Conservation (phyloP, 2,329 filamentous ascomycete species). For the Aspergillus caelatus region DNA sequence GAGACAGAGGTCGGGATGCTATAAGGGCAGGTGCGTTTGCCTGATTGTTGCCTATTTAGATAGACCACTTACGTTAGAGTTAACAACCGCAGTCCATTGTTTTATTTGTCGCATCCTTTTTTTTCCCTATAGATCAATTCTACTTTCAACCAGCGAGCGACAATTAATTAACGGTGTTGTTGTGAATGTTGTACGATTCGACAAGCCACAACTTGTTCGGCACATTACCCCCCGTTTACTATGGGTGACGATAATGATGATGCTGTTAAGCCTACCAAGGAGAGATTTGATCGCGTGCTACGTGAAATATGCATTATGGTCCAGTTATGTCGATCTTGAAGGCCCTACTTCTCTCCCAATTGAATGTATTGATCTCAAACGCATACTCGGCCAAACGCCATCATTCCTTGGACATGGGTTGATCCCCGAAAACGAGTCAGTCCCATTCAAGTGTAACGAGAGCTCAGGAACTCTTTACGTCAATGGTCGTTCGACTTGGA, state of each 20-base stretch:
- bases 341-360: constrained; percentile 13
- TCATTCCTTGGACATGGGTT: constrained; percentile 22
- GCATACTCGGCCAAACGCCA: constrained; percentile 18
- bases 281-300: constrained; percentile 18
- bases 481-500: constrained; percentile 24
- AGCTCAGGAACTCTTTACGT: constrained; percentile 19
- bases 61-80: neutral
- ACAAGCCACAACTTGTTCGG: neutral
- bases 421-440: constrained; percentile 7
- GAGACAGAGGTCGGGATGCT: neutral
- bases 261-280: constrained; percentile 17
- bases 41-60: neutral
- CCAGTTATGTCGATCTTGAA: constrained; percentile 17
- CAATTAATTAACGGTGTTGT: neutral
- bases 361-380: constrained; percentile 15
- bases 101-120: neutral
- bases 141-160: neutral
- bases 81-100: neutral
- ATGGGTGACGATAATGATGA: constrained; percentile 3
- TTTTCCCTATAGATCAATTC: neutral
- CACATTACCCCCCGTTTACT: neutral
- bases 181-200: neutral
- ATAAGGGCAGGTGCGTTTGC: neutral
- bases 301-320: constrained; percentile 17
- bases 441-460: constrained; percentile 18